Conservation (phyloP, 768 basidiomycete species). For the Tephrocybe sp. region DNA sequence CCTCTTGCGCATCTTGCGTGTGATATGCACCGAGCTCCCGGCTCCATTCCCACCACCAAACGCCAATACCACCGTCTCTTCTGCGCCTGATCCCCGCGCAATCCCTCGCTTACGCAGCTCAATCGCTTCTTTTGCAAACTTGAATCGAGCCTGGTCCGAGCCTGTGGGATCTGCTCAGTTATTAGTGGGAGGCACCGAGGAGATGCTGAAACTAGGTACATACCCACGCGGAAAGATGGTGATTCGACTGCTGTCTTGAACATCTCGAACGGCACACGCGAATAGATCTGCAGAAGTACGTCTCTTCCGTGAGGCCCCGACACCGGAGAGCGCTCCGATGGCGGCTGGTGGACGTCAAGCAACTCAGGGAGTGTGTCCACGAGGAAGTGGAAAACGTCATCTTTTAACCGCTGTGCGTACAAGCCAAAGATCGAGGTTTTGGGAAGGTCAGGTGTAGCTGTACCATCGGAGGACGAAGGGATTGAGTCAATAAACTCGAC, state of each 20-base stretch:
- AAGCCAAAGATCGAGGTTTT: slow-evolving; percentile 68
- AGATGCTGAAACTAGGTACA: slow-evolving; percentile 12
- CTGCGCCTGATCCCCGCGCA: slow-evolving; percentile 66
- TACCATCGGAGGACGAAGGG: slow-evolving; percentile 49
- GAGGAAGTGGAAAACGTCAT: slow-evolving; percentile 79
- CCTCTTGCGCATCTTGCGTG: slow-evolving; percentile 82
- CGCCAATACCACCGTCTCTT: slow-evolving; percentile 91
- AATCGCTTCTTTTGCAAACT: slow-evolving; percentile 89
- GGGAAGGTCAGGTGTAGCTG: slow-evolving; percentile 47
- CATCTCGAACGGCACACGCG: slow-evolving; percentile 82
- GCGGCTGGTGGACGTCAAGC: slow-evolving; percentile 50
- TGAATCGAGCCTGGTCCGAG: slow-evolving; percentile 84
- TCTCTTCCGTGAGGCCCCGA: slow-evolving; percentile 59
- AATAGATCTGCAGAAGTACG: slow-evolving; percentile 70
- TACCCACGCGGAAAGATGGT: slow-evolving; percentile 77
- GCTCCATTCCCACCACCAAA: slow-evolving; percentile 73
- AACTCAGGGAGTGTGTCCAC: slow-evolving; percentile 70
- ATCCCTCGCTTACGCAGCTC: slow-evolving; percentile 80
- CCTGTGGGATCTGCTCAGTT: slow-evolving; percentile 43
- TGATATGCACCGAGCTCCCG: slow-evolving; percentile 81
- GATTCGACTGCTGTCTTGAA: slow-evolving; percentile 84
- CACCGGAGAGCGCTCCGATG: slow-evolving; percentile 36
- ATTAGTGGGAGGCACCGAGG: slow-evolving; percentile 15
- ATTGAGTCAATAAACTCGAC: slow-evolving; percentile 70
- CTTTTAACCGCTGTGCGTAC: slow-evolving; percentile 73